A percentile compares a stretch with the other conserved stretches of the same genome.
Conservation (phyloP, 345 rosid genomes). For the Eucalyptus tenuipes region DNA sequence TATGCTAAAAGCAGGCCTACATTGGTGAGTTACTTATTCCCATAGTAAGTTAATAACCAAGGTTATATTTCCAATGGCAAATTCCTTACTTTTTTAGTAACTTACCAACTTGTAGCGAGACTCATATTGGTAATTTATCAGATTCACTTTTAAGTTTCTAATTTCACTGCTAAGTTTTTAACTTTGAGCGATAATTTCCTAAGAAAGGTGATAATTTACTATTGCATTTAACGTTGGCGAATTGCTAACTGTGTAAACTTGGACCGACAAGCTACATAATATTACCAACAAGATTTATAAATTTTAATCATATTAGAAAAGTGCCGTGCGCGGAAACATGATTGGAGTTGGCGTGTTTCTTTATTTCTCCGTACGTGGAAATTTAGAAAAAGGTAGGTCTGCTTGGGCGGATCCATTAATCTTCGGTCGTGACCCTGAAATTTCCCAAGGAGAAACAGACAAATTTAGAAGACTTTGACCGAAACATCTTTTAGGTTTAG, state of each 20-base stretch:
- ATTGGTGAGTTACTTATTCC: not conserved
- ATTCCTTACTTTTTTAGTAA: not conserved
- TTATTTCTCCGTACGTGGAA: too few species aligned
- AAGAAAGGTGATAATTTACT: not conserved
- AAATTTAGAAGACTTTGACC: not conserved
- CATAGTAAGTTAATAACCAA: not conserved
- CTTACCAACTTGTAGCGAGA: not conserved
- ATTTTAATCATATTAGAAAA: too few species aligned
- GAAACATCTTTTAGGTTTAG: too few species aligned
- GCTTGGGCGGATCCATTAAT: too few species aligned
- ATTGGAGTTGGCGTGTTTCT: too few species aligned
- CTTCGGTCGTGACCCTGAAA: not conserved
- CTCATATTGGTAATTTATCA: not conserved
- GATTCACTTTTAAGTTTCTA: too few species aligned
- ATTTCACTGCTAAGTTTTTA: not conserved
- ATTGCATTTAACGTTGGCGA: not conserved
- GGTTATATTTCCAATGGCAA: not conserved
- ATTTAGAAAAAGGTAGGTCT: not conserved
- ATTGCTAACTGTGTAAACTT: not conserved
- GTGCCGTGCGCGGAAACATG: too few species aligned
- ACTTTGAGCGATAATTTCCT: not conserved
- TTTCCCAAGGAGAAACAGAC: not conserved
- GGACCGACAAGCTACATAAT: too few species aligned
- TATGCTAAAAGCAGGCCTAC: not conserved
- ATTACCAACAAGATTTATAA: too few species aligned